Conservation (phyloP, 345 rosid genomes). For the Adansonia digitata region DNA sequence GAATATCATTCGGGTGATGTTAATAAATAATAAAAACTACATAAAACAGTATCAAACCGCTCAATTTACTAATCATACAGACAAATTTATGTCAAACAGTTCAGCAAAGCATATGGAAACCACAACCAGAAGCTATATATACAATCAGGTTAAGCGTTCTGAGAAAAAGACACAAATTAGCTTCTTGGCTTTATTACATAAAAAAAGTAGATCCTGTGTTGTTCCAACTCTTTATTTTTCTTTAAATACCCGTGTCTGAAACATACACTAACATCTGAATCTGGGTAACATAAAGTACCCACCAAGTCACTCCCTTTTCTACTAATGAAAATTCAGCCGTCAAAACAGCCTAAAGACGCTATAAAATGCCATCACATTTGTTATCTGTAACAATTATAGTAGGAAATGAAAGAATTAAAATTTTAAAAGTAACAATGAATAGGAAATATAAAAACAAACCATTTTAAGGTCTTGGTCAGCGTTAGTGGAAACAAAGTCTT, state of each 20-base stretch:
- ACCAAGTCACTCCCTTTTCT: background rate
- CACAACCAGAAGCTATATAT: background rate
- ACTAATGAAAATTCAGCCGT: background rate
- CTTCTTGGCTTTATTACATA: background rate
- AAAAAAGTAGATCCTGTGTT: background rate
- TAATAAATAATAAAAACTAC: background rate
- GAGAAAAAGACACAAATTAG: background rate
- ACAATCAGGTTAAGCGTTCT: background rate
- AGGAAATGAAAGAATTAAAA: background rate
- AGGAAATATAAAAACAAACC: constrained; percentile 31
- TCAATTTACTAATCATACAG: background rate
- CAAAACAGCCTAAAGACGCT: background rate
- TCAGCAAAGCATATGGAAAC: background rate
- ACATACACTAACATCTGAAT: no score
- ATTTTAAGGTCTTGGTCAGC: constrained; percentile 72
- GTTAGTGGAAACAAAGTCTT: constrained; percentile 28
- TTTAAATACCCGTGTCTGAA: no score
- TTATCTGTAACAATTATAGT: background rate
- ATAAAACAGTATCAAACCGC: background rate
- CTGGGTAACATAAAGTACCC: no score
- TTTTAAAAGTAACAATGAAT: background rate
- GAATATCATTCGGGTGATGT: background rate
- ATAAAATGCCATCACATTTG: background rate
- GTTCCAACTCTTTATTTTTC: no score
- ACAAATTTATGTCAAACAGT: background rate